Percentiles rank a stretch among this genome's conserved stretches.
phyloP scores from a whole-genome alignment of 2,329 filamentous ascomycete genomes.

The Ascochyta rabiei region DNA sequence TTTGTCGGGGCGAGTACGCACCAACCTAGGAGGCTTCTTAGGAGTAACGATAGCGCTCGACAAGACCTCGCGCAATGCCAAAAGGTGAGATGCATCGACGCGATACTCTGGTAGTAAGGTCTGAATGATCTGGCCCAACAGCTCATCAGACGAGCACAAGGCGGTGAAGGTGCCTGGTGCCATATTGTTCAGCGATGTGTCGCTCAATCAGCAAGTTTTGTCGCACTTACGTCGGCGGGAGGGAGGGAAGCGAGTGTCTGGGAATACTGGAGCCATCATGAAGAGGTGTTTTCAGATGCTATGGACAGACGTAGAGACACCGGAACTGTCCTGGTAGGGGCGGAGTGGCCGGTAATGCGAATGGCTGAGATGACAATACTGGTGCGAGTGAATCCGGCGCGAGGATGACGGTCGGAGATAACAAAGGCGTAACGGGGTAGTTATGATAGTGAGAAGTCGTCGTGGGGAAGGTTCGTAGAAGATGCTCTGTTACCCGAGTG shows the following conservation, averaged over 20 bases:
- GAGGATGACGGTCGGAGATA: background rate
- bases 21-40: background rate
- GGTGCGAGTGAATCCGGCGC: background rate
- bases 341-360: background rate
- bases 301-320: background rate
- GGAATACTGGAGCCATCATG: background rate
- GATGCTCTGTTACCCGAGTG: background rate
- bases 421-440: background rate
- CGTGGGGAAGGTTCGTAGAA: background rate
- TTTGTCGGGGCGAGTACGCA: slow-evolving; percentile 12
- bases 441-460: background rate
- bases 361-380: background rate
- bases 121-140: slow-evolving; percentile 1
- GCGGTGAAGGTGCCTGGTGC: slow-evolving; percentile 3
- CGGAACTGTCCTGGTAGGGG: background rate
- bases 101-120: background rate
- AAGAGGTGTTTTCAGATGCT: background rate
- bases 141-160: slow-evolving; percentile 7
- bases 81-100: slow-evolving; percentile 1
- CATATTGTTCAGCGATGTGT: background rate
- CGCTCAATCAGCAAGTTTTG: background rate
- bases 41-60: background rate
- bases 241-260: background rate
- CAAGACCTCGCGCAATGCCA: background rate
- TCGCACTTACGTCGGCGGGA: slow-evolving; percentile 7